Base-by-base conservation (phyloP, 176 grass and related monocot genomes). In the Musa troglodytarum region DNA sequence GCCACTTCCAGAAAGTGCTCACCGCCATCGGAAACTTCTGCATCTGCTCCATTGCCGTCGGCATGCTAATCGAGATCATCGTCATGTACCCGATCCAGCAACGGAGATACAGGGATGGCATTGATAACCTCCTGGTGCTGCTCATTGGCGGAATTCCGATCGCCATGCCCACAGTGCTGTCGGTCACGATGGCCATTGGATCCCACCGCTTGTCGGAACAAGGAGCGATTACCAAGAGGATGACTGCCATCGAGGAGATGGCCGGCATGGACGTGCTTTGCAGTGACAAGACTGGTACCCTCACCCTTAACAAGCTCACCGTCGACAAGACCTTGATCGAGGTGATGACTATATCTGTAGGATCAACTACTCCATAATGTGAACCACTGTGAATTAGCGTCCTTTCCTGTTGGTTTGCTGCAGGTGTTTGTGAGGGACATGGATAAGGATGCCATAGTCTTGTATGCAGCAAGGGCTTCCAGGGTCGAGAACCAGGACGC, bases 191-290 rank as follows among this genome's bases (percentile, higher is more conserved):
- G 90, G 93, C 93, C 54, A 97, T 97, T 81, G 90, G 90, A 3
- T 97, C 93, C 55, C 93, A 97, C 86, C 84, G 90, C 0, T 83
- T 97, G 19, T 93, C 93, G 3, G 54, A 97, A 70, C 90, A 93
- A 50, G 93, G 93, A 0, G 93, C 93, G 54, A 97, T 93, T 83
- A 97, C 93, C 67, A 97, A 97, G 87, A 86, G 93, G 67, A 97
- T 97, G 93, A 97, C 93, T 0, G 93, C 93, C 79, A 97, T 97
- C 43, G 93, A 92, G 83, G 93, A 97, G 81, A 97, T 97, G 93
- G 93, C 93, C 84, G 90, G 93, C 76, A 97, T 97, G 93, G 93
- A 97, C 78, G 82, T 97, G 65, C 88, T 97, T 11, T 97, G 90
- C 84, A 93, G 90, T 82, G 93, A 97, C 75, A 97, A 93, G 75